These are phyloP conservation scores for Pythium pectinolyticum DNA, from an alignment of 352 stramenopile genomes.

Conservation along the genomic window DNA sequence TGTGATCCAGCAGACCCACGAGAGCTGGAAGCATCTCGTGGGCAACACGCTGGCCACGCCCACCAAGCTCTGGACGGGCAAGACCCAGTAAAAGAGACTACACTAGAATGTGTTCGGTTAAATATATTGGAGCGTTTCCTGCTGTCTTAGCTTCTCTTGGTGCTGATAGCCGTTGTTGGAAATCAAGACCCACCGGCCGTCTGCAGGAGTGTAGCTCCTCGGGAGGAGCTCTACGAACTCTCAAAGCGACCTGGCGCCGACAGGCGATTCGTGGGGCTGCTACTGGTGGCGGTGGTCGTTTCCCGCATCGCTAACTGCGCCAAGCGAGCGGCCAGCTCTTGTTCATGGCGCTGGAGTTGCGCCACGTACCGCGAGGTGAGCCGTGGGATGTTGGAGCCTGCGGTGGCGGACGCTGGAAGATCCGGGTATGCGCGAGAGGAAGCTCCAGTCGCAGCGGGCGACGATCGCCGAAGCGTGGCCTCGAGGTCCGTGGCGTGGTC, in stretches of 20 bases:
- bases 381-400: constrained; percentile 21
- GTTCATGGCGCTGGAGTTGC: constrained; percentile 1
- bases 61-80: constrained; percentile 71
- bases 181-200: no score
- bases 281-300: no score
- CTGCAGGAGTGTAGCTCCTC: background rate
- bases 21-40: constrained; percentile 86
- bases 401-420: constrained; percentile 13
- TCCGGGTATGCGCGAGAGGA: constrained; percentile 23
- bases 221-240: constrained; percentile 18
- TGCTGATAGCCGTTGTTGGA: no score
- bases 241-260: constrained; percentile 29
- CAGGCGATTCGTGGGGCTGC: constrained; percentile 22
- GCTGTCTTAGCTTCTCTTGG: constrained; percentile 3
- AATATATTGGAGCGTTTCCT: no score
- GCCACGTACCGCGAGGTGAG: constrained; percentile 17
- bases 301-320: constrained; percentile 23
- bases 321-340: constrained; percentile 22
- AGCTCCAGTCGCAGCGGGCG: constrained; percentile 17
- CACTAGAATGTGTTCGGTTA: constrained; percentile 25
- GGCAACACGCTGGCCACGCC: constrained; percentile 44
- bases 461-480: constrained; percentile 19
- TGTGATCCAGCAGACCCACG: constrained; percentile 89
- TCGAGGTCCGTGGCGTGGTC: background rate
- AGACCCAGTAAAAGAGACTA: constrained; percentile 2